phyloP scores from a whole-genome alignment of 345 rosid genomes.

The Corchorus olitorius region DNA sequence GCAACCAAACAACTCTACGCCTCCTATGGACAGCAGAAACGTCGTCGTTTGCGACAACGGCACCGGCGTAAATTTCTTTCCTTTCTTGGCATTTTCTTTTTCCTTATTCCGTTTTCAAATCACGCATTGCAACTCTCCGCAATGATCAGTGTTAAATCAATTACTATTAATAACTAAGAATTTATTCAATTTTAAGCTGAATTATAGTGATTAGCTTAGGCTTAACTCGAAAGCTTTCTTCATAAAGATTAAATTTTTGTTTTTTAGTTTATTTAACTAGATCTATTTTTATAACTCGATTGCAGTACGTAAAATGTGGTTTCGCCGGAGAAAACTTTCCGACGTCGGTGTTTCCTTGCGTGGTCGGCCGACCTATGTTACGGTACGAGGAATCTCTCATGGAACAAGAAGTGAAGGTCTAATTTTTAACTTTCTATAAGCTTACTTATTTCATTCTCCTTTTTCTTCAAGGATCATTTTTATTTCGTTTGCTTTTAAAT shows the following conservation, averaged over 20 bases:
- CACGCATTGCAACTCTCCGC: no score
- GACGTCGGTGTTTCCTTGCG: conserved; percentile 92
- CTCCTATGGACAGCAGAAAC: conserved; percentile 67
- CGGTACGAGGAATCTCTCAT: conserved; percentile 91
- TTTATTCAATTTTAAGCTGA: no score
- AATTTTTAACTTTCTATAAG: not conserved
- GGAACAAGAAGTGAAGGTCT: conserved; percentile 89
- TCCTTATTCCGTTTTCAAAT: no score
- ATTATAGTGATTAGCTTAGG: no score
- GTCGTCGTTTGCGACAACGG: conserved; percentile 97
- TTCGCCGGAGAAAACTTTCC: conserved; percentile 99
- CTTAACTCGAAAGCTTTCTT: no score
- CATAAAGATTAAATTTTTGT: not conserved
- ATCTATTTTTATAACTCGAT: conserved; percentile 14
- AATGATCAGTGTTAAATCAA: no score
- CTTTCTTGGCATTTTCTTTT: conserved; percentile 5
- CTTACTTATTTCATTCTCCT: not conserved
- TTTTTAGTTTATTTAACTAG: conserved; percentile 12
- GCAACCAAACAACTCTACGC: not conserved
- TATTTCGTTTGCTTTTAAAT: not conserved
- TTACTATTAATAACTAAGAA: no score
- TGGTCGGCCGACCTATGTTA: conserved; percentile 90
- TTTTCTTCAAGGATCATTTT: not conserved
- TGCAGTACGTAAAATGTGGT: conserved; percentile 98
- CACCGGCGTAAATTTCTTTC: conserved; percentile 68